A percentile compares a stretch with the other conserved stretches of the same genome.
Evolutionary conservation across 202 grass and related monocot genomes (phyloP).

Genomic region (Panicum hallii): DNA sequence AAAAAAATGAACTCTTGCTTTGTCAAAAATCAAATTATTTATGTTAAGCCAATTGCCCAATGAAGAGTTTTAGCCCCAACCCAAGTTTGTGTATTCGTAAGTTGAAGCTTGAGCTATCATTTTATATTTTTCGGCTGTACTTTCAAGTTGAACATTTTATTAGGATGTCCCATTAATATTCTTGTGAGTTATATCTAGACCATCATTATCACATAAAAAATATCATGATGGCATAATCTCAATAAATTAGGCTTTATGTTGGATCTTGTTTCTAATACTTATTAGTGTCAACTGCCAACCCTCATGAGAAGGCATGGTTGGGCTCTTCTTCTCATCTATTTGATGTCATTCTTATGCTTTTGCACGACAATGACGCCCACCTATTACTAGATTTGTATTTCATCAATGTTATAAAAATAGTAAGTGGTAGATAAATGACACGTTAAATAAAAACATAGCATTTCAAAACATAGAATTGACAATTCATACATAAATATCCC

Average conservation of each 20-base stretch:
- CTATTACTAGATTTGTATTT: neutral
- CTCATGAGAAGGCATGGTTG: conserved; percentile 6
- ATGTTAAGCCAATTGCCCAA: neutral
- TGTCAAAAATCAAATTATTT: neutral
- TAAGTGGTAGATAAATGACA: neutral
- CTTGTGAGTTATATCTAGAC: neutral
- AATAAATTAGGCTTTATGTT: neutral
- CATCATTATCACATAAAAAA: conserved; percentile 29
- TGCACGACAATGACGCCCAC: neutral
- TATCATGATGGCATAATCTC: neutral
- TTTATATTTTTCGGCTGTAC: neutral
- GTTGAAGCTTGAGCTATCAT: neutral
- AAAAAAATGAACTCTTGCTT: too few relatives aligned
- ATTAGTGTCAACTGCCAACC: neutral
- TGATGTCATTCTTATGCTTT: neutral
- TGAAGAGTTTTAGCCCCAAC: neutral
- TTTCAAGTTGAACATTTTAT: neutral
- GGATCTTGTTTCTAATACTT: neutral
- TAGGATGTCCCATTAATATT: neutral
- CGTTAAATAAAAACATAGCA: neutral
- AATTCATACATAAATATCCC: neutral
- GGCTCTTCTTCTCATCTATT: neutral
- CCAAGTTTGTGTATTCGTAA: neutral
- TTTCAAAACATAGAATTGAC: neutral
- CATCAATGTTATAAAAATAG: neutral